Conservation (phyloP, 1,284 basidiomycete genomes). For the Neonothopanus nambi region DNA sequence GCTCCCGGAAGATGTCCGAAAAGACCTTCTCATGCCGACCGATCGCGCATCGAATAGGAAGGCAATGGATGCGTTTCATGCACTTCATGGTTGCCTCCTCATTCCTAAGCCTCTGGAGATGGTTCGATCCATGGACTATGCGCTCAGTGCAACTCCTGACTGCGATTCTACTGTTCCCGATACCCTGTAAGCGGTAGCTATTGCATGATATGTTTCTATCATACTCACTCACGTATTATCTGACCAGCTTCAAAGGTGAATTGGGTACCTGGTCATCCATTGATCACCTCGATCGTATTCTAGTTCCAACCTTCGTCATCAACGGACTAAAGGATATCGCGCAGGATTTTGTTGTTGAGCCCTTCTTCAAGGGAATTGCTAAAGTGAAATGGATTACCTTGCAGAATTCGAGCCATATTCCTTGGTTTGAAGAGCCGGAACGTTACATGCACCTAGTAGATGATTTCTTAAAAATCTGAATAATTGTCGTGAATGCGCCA, state of each 20-base stretch:
- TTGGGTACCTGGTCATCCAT: conserved; percentile 51
- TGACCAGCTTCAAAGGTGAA: conserved; percentile 49
- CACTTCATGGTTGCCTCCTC: neutral
- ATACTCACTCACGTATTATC: conserved; percentile 29
- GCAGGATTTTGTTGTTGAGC: conserved; percentile 42
- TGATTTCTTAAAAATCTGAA: conserved; percentile 26
- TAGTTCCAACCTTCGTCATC: conserved; percentile 48
- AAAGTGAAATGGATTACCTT: conserved; percentile 52
- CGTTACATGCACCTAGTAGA: conserved; percentile 41
- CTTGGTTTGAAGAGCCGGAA: conserved; percentile 47
- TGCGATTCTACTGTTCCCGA: conserved; percentile 36
- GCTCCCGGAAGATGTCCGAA: neutral
- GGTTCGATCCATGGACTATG: neutral
- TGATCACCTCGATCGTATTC: conserved; percentile 44
- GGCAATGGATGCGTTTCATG: conserved; percentile 3
- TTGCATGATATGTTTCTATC: neutral
- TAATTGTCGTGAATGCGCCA: no score
- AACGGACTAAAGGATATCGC: conserved; percentile 55
- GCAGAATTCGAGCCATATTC: conserved; percentile 43
- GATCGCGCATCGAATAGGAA: neutral
- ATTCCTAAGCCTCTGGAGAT: neutral
- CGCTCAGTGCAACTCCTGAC: neutral
- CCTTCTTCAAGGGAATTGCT: conserved; percentile 45
- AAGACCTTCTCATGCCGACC: neutral
- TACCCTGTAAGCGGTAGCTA: conserved; percentile 29